phyloP scores from a whole-genome alignment of 2,329 filamentous ascomycete genomes.

The Ceratocystis harringtonii region DNA sequence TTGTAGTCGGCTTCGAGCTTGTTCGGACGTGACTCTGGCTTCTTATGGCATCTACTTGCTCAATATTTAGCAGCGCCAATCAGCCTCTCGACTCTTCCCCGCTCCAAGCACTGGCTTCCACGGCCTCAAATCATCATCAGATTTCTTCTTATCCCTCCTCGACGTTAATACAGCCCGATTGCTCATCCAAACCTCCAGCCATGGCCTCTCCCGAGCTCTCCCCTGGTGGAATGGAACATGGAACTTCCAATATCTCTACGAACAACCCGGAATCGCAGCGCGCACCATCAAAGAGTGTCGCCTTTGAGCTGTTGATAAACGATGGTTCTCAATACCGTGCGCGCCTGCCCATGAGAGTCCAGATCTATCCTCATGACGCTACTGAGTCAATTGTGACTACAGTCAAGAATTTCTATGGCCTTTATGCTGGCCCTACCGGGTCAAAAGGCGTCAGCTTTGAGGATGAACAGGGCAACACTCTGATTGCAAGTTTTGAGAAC shows the following conservation, averaged over 20 bases:
- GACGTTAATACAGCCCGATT: neutral
- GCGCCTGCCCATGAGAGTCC: conserved; percentile 69
- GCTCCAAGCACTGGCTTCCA: conserved; percentile 10
- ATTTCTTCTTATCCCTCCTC: conserved; percentile 2
- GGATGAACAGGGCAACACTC: conserved; percentile 71
- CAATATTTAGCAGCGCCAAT: conserved; percentile 10
- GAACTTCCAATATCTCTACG: conserved; percentile 4
- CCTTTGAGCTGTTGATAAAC: conserved; percentile 60
- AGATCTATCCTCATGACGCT: conserved; percentile 89
- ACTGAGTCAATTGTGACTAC: conserved; percentile 97
- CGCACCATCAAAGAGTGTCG: conserved; percentile 48
- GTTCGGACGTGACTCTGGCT: conserved; percentile 1
- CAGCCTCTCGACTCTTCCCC: conserved; percentile 11
- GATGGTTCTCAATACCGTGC: conserved; percentile 54
- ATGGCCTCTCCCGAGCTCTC: conserved; percentile 16
- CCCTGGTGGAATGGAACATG: conserved; percentile 9
- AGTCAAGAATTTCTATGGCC: conserved; percentile 96
- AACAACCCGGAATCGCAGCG: conserved; percentile 10
- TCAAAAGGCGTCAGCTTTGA: conserved; percentile 87
- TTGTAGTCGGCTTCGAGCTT: neutral
- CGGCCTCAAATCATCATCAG: conserved; percentile 7
- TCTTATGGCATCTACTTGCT: conserved; percentile 15
- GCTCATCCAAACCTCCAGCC: neutral
- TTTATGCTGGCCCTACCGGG: conserved; percentile 60
- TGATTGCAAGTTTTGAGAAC: conserved; percentile 95